Percentiles rank a stretch among this genome's conserved stretches.
Evolutionary conservation across 2,329 filamentous ascomycete species (phyloP).

Genomic region (Penicillium sp.): DNA sequence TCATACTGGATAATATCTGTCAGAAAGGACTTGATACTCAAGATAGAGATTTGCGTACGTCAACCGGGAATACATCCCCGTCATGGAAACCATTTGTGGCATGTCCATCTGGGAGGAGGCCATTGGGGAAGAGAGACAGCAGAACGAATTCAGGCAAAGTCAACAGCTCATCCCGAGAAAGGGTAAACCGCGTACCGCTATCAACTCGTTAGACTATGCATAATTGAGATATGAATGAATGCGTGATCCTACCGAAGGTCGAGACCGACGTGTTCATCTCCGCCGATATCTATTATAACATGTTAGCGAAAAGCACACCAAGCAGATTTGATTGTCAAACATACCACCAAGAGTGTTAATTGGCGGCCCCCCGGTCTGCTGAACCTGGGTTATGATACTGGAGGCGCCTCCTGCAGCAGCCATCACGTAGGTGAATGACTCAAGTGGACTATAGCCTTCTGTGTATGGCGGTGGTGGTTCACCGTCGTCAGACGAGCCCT

Average conservation of each 20-base stretch:
- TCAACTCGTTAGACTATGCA: slow-evolving; percentile 1
- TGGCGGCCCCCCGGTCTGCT: slow-evolving; percentile 80
- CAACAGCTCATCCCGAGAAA: slow-evolving; percentile 90
- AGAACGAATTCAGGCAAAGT: slow-evolving; percentile 97
- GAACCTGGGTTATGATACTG: slow-evolving; percentile 99
- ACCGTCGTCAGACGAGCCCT: slow-evolving; percentile 69
- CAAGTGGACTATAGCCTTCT: slow-evolving; percentile 86
- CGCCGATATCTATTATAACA: slow-evolving; percentile 62
- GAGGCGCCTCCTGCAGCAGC: slow-evolving; percentile 92
- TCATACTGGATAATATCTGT: slow-evolving; percentile 68
- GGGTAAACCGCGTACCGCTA: slow-evolving; percentile 88
- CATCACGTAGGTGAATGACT: slow-evolving; percentile 95
- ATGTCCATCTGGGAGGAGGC: slow-evolving; percentile 93
- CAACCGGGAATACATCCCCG: slow-evolving; percentile 91
- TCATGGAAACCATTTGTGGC: slow-evolving; percentile 83
- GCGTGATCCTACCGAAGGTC: slow-evolving; percentile 71
- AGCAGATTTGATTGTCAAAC: background rate
- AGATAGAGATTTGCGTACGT: slow-evolving; percentile 62
- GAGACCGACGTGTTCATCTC: slow-evolving; percentile 91
- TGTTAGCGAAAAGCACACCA: background rate
- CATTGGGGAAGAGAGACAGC: slow-evolving; percentile 95
- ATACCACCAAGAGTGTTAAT: slow-evolving; percentile 85
- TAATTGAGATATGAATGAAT: background rate
- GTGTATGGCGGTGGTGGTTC: slow-evolving; percentile 96
- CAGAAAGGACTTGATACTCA: background rate